A percentile compares a stretch with the other conserved stretches of the same genome.
phyloP scores from a whole-genome alignment of 2,329 filamentous ascomycete genomes.

The Aaosphaeria arxii region DNA sequence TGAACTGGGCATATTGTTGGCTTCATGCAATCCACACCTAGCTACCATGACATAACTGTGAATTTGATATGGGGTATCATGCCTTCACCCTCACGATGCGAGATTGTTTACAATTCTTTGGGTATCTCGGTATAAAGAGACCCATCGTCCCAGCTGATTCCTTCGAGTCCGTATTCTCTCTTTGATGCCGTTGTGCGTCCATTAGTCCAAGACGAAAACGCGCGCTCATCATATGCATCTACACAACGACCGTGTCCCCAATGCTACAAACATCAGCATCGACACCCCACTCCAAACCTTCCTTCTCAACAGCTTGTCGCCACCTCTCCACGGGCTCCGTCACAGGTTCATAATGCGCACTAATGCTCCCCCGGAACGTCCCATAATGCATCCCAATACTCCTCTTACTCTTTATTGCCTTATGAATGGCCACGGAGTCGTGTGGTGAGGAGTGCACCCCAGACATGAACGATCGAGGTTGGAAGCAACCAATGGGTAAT shows the following conservation, averaged over 20 bases:
- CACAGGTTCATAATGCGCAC: slow-evolving; percentile 48
- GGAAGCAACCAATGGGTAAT: slow-evolving; percentile 49
- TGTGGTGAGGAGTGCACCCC: slow-evolving; percentile 48
- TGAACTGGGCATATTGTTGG: no score
- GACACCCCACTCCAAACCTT: slow-evolving; percentile 36
- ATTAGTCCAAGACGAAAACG: not conserved
- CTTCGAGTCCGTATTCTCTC: no score
- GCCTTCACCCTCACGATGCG: no score
- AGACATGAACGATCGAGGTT: slow-evolving; percentile 44
- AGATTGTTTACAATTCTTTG: no score
- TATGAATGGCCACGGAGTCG: slow-evolving; percentile 48
- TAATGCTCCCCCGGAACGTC: slow-evolving; percentile 45
- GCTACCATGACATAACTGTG: no score
- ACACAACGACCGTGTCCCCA: slow-evolving; percentile 47
- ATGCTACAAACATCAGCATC: slow-evolving; percentile 37
- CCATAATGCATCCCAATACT: slow-evolving; percentile 54
- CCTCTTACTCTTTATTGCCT: slow-evolving; percentile 45
- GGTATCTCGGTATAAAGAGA: no score
- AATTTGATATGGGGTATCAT: no score
- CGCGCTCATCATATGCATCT: not conserved
- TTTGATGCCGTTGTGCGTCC: no score
- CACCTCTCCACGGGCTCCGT: slow-evolving; percentile 47
- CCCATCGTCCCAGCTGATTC: no score
- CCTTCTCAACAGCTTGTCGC: slow-evolving; percentile 43
- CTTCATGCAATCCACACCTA: no score